Base-by-base conservation (phyloP, 1,139 yeast species). In the Zygosaccharomyces sapae region DNA sequence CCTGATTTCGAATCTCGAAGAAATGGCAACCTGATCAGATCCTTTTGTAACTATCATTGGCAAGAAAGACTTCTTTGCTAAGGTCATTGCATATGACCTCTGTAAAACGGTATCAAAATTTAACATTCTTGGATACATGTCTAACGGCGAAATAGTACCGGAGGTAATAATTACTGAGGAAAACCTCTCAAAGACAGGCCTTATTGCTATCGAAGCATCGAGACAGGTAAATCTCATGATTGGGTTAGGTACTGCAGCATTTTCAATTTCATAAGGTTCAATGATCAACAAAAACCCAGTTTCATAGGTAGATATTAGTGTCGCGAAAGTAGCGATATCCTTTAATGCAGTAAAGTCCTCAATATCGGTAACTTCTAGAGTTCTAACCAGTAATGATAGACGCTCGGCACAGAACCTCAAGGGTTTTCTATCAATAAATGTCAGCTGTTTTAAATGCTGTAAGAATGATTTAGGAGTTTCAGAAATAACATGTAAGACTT, bases 21-120 rank as follows among this genome's bases (percentile, higher is more conserved):
- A 86, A 19, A 92, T 90, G 0, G 97, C 92, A 10, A 92, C 97
- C 66, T 92, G 99, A 66, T 92, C 98, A 0, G 97, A 86, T 0
- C 98, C 98, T 63, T 94, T 92, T 0, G 99, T 90, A 5, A 92
- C 95, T 55, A 94, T 83, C 83, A 92, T 79, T 7, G 99, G 99
- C 59, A 94, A 75, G 65, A 92, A 92, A 0, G 97, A 86, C 53
- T 96, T 74, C 57, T 96, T 78, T 1, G 96, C 90, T 56, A 92
- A 76, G 0, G 98, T 88, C 97, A 92, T 92, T 2, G 97, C 80
- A 64, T 90, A 92, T 0, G 97, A 89, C 62, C 89, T 95, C 66
- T 90, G 97, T 41, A 94, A 77, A 4, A 90, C 96, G 0, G 98
- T 92, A 49, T 88, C 90, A 67, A 94, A 92, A 62, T 90, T 86